Evolutionary conservation across 345 rosid species (phyloP).

Genomic region (Pseudoturritis turrita): DNA sequence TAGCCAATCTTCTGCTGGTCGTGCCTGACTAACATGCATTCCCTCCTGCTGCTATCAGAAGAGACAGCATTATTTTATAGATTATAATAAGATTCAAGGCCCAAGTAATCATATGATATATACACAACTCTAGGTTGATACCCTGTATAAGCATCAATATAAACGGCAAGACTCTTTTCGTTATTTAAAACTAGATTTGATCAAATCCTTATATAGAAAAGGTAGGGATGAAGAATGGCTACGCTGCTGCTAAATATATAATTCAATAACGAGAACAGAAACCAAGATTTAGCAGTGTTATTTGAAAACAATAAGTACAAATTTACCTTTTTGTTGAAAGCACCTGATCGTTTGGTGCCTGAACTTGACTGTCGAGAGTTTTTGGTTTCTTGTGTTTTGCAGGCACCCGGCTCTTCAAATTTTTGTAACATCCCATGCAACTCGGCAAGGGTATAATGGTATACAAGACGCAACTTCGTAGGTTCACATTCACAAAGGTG

Average conservation of each 20-base stretch:
- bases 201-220: background rate
- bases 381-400: constrained; percentile 33
- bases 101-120: background rate
- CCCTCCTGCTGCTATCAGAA: constrained; percentile 20
- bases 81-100: background rate
- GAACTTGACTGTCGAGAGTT: constrained; percentile 35
- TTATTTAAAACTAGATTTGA: background rate
- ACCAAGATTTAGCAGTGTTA: background rate
- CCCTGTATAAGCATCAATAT: background rate
- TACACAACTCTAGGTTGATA: background rate
- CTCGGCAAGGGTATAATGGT: constrained; percentile 79
- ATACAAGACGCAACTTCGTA: constrained; percentile 56
- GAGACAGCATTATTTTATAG: background rate
- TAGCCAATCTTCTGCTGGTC: constrained; percentile 82
- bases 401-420: constrained; percentile 37
- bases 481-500: constrained; percentile 88
- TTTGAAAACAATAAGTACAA: background rate
- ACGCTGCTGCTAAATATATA: background rate
- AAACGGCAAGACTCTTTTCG: background rate
- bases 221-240: background rate
- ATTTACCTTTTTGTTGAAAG: constrained; percentile 61
- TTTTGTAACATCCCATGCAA: constrained; percentile 48
- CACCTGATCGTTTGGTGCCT: constrained; percentile 36
- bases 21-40: constrained; percentile 40
- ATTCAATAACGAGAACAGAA: background rate